Base-by-base conservation (phyloP, 768 basidiomycete genomes). In the Auricularia auricula-judae region DNA sequence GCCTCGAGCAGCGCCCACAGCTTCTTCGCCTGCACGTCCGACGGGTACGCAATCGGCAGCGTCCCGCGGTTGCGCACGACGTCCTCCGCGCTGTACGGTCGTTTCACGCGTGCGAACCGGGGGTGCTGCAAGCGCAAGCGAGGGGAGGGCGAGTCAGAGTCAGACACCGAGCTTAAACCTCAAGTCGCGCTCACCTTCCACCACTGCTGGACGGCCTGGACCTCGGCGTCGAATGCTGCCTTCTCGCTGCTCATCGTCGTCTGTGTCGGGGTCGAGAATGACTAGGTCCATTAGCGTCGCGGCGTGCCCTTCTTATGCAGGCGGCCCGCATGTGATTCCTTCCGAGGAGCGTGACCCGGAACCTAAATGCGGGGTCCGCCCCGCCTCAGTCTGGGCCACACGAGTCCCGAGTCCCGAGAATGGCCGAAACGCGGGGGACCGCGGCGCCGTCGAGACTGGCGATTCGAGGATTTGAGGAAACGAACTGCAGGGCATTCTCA, bases 41-140 rank as follows among this genome's bases (percentile, higher is more conserved):
- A 93, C 14, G 96, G 90, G 75, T 98, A 98, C 56, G 84, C 78
- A 68, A 94, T 87, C 10, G 82, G 80, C 63, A 99, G 76, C 3
- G 90, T 93, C 7, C 97, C 97, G 39, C 96, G 84, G 78, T 98
- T 98, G 21, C 90, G 81, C 66, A 98, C 94, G 70, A 98, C 95
- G 66, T 98, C 87, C 29, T 86, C 87, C 11, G 96, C 93, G 58
- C 89, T 88, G 78, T 98, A 99, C 3, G 94, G 95, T 29, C 97
- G 87, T 68, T 82, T 86, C n/a, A 89, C 87, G 71, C 86, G 82
- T 33, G 85, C 82, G 75, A 95, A 99, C 42, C 97, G 91, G 21
- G 91, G 86, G 71, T 77, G 86, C 95, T 98, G 71, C 29, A 3
- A 29, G 29, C 29, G 29, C 29, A 29, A 29, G 29, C 29, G n/a